Percentiles rank a stretch among this genome's conserved stretches.
Evolutionary conservation across 164 flowering plant genomes (phyloP).

Genomic region (Platanus orientalis): DNA sequence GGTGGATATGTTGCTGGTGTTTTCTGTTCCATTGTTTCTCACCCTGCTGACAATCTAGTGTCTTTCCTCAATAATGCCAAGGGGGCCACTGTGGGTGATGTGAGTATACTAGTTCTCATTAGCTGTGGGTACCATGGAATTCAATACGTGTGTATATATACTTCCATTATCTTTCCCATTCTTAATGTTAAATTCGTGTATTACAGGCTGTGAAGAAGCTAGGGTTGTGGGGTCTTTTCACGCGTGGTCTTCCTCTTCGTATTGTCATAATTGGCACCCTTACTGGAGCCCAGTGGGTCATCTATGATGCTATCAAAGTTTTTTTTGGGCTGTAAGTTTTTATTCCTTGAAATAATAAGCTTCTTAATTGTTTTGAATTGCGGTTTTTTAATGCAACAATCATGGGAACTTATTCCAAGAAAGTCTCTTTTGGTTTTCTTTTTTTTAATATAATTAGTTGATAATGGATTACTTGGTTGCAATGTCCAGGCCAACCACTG

Average conservation of each 20-base stretch:
- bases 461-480: background rate
- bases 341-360: background rate
- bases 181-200: background rate
- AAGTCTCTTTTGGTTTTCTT: background rate
- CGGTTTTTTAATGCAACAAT: too few species aligned
- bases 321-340: constrained; percentile 83
- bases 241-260: constrained; percentile 87
- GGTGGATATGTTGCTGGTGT: constrained; percentile 92
- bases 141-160: background rate
- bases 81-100: constrained; percentile 86
- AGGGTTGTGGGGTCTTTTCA: constrained; percentile 70
- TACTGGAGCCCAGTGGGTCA: constrained; percentile 88
- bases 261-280: constrained; percentile 92
- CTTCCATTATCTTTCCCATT: background rate
- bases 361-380: background rate
- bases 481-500: constrained; percentile 69
- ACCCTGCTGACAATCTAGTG: constrained; percentile 89
- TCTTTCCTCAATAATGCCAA: constrained; percentile 87
- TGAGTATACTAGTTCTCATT: constrained; percentile 35
- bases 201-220: constrained; percentile 78
- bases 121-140: background rate
- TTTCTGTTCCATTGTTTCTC: constrained; percentile 79
- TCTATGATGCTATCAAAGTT: constrained; percentile 85
- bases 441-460: background rate
- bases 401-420: too few species aligned